Evolutionary conservation across 441 rosid species (phyloP).

Genomic region (Populus trichocarpa): DNA sequence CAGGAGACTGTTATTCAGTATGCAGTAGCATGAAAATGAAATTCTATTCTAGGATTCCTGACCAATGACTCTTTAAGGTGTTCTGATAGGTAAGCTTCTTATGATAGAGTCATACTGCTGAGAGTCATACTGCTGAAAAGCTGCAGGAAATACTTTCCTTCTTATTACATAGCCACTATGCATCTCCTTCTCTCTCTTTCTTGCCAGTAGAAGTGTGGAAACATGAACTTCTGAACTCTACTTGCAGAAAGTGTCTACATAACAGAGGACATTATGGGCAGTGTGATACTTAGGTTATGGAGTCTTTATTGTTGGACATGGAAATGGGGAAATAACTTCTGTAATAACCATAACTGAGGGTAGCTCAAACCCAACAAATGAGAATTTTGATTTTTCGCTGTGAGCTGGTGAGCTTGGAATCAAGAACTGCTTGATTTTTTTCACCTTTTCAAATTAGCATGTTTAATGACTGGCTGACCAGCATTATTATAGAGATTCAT

Average conservation of each 20-base stretch:
- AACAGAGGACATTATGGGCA: not conserved
- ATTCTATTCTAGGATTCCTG: not conserved
- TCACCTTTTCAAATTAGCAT: not conserved
- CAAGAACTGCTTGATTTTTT: not conserved
- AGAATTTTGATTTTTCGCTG: not conserved
- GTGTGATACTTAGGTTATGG: not conserved
- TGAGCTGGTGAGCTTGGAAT: not conserved
- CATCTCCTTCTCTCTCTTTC: not conserved
- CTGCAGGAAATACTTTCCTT: not conserved
- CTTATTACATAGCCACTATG: not conserved
- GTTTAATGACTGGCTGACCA: not conserved
- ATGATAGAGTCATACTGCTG: not conserved
- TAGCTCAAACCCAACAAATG: not conserved
- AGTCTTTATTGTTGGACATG: not conserved
- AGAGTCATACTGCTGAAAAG: not conserved
- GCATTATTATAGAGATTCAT: not conserved
- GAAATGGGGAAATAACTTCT: not conserved
- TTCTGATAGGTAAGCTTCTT: not conserved
- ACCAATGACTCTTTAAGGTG: not conserved
- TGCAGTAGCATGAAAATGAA: not conserved
- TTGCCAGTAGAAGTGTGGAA: not conserved
- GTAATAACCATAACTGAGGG: not conserved
- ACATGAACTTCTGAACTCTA: not conserved
- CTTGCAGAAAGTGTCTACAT: not conserved
- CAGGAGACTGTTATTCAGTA: slow-evolving; percentile 4